These are phyloP conservation scores for Lactifluus volemus DNA, from an alignment of 768 basidiomycete species.

Conservation along the genomic window DNA sequence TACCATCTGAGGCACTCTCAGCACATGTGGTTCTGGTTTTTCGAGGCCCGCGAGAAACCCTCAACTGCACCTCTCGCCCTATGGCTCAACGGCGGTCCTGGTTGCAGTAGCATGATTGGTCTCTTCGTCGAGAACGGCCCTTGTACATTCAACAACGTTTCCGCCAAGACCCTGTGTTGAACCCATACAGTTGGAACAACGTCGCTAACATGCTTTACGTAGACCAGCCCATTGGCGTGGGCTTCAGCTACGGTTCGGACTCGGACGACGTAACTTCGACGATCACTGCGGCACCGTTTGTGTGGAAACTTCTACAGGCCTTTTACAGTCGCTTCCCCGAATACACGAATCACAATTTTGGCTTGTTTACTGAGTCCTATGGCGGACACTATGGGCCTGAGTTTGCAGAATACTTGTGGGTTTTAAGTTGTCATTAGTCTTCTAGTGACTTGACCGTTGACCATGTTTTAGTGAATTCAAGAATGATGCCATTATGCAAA, in stretches of 20 bases:
- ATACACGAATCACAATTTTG: slow-evolving; percentile 32
- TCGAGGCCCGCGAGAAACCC: background rate
- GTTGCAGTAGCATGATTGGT: slow-evolving; percentile 2
- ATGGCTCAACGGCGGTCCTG: slow-evolving; percentile 7
- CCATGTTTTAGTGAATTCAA: background rate
- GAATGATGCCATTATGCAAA: background rate
- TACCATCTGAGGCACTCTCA: background rate
- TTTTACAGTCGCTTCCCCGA: slow-evolving; percentile 31
- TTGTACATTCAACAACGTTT: slow-evolving; percentile 12
- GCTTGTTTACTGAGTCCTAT: slow-evolving; percentile 46
- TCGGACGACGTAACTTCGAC: background rate
- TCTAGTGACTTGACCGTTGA: background rate
- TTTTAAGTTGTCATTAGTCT: background rate
- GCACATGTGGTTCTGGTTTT: slow-evolving; percentile 6
- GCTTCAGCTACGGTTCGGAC: background rate
- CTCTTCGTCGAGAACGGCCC: slow-evolving; percentile 15
- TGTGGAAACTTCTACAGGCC: background rate
- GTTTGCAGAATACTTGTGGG: slow-evolving; percentile 12
- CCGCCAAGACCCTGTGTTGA: background rate
- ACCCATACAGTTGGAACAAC: slow-evolving; percentile 10
- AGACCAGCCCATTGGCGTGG: slow-evolving; percentile 9
- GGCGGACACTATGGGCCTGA: slow-evolving; percentile 24
- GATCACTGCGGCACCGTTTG: background rate
- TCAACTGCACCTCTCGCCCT: background rate
- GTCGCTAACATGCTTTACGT: slow-evolving; percentile 17